These are phyloP conservation scores for Aureobasidium sp. DNA, from an alignment of 2,329 filamentous ascomycete species.

Conservation along the genomic window DNA sequence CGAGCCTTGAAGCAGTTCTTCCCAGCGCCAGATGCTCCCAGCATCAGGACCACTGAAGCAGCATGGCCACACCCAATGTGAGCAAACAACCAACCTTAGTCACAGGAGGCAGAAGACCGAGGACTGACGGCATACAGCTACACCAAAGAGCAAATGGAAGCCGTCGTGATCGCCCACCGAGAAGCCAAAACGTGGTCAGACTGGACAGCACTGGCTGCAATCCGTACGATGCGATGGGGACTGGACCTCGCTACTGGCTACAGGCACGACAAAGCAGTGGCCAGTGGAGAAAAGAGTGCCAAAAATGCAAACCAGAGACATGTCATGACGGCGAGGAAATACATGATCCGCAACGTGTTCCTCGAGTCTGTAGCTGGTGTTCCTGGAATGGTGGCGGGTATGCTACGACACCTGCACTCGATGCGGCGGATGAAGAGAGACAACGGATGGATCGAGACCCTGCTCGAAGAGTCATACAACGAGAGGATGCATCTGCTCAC, in stretches of 20 bases:
- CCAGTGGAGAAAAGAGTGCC: slow-evolving; percentile 26
- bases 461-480: slow-evolving; percentile 31
- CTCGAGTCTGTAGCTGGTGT: slow-evolving; percentile 91
- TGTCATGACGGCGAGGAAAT: slow-evolving; percentile 73
- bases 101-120: neutral
- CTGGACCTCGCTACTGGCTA: slow-evolving; percentile 79
- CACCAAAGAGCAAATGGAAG: slow-evolving; percentile 68
- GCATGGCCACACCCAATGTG: slow-evolving; percentile 42
- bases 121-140: slow-evolving; percentile 40
- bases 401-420: slow-evolving; percentile 80
- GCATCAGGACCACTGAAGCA: slow-evolving; percentile 36
- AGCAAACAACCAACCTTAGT: slow-evolving; percentile 1
- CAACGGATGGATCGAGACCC: slow-evolving; percentile 70
- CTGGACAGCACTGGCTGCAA: slow-evolving; percentile 65
- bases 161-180: slow-evolving; percentile 67
- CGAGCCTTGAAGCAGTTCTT: slow-evolving; percentile 38
- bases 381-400: slow-evolving; percentile 92
- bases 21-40: slow-evolving; percentile 34
- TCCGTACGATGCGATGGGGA: slow-evolving; percentile 66
- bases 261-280: slow-evolving; percentile 54
- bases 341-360: slow-evolving; percentile 84
- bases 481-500: slow-evolving; percentile 59
- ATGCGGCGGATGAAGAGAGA: slow-evolving; percentile 80
- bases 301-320: slow-evolving; percentile 53
- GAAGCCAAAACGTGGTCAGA: slow-evolving; percentile 65